Percentiles rank a stretch among this genome's conserved stretches.
These are phyloP conservation scores for Lentinula detonsa DNA, from an alignment of 768 basidiomycete genomes.

Conservation along the genomic window DNA sequence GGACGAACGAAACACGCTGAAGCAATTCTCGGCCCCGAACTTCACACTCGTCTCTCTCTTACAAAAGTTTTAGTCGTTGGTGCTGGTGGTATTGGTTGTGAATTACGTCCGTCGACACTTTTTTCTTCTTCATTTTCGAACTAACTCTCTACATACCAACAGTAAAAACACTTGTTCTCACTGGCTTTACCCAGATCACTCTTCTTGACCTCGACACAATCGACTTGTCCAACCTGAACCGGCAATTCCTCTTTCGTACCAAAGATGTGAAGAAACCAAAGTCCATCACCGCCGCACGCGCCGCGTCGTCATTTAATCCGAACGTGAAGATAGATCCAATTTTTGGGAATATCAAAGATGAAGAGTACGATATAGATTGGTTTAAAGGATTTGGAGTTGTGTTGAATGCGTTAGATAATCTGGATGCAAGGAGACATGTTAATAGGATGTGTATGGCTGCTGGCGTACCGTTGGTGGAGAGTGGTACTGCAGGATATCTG, in stretches of 20 bases:
- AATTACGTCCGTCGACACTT: constrained; percentile 58
- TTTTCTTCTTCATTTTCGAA: not conserved
- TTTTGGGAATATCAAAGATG: constrained; percentile 93
- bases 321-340: constrained; percentile 83
- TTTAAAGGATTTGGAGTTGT: constrained; percentile 89
- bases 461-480: constrained; percentile 86
- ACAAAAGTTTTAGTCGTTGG: constrained; percentile 86
- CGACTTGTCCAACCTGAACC: constrained; percentile 94
- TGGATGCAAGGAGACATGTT: constrained; percentile 95
- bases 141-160: not conserved
- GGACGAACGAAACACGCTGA: constrained; percentile 57
- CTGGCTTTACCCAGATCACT: constrained; percentile 90
- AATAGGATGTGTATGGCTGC: constrained; percentile 98
- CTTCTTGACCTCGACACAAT: constrained; percentile 97
- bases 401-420: constrained; percentile 92
- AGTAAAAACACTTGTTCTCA: constrained; percentile 96
- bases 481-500: constrained; percentile 93
- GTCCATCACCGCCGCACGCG: constrained; percentile 83
- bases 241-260: constrained; percentile 95
- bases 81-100: constrained; percentile 96
- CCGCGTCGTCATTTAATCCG: constrained; percentile 81
- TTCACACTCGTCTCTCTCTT: constrained; percentile 52
- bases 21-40: constrained; percentile 74
- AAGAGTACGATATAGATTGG: constrained; percentile 86
- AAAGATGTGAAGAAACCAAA: constrained; percentile 98